A percentile compares a stretch with the other conserved stretches of the same genome.
These are phyloP conservation scores for Ceratobasidium sp. DNA, from an alignment of 1,284 basidiomycete genomes.

Conservation along the genomic window DNA sequence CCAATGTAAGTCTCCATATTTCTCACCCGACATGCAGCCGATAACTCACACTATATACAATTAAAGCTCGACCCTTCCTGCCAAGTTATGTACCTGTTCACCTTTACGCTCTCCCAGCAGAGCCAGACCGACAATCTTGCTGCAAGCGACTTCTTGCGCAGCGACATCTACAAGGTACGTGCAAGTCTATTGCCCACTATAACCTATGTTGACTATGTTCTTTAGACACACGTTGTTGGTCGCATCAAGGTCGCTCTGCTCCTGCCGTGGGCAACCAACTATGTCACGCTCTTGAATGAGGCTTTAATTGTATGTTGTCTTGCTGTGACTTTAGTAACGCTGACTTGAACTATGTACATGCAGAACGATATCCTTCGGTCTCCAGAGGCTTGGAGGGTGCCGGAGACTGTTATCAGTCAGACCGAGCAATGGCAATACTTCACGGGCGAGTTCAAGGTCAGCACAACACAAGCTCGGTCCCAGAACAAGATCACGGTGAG, in stretches of 20 bases:
- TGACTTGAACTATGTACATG: not conserved
- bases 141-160: not conserved
- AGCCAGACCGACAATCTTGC: not conserved
- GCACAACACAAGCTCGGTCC: not conserved
- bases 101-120: not conserved
- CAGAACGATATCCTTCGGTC: not conserved
- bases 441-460: not conserved
- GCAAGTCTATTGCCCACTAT: no score
- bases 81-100: not conserved
- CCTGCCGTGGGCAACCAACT: not conserved
- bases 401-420: not conserved
- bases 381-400: not conserved
- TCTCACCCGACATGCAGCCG: no score
- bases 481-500: constrained; percentile 1
- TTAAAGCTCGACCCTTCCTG: not conserved
- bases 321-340: not conserved
- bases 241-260: not conserved
- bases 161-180: not conserved
- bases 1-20: not conserved
- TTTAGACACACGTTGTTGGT: not conserved
- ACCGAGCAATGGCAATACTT: not conserved
- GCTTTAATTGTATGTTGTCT: not conserved
- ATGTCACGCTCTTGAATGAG: not conserved
- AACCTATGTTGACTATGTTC: not conserved
- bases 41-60: no score